Conservation (phyloP, 371 early-diverging fungal genomes). For the Mycotypha africana region DNA sequence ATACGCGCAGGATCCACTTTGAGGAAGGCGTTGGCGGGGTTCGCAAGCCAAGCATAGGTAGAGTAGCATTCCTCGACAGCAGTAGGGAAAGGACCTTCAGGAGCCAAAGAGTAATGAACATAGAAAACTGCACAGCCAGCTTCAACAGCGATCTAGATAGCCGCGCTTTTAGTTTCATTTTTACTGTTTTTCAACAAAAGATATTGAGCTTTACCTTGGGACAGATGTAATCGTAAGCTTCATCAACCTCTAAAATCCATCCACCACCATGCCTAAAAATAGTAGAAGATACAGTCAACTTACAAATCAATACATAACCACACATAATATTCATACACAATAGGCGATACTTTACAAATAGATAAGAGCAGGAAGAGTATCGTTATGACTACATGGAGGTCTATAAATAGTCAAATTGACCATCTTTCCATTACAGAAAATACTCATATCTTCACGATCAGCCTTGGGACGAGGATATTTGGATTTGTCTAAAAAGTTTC, state of each 20-base stretch:
- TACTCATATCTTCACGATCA: neutral
- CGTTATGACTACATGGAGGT: slow-evolving; percentile 1
- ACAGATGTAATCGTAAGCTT: slow-evolving; percentile 1
- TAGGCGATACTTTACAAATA: slow-evolving; percentile 12
- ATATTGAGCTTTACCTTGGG: slow-evolving; percentile 13
- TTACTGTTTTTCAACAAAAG: too few species aligned
- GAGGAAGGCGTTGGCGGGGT: slow-evolving; percentile 1
- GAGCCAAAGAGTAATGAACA: slow-evolving; percentile 21
- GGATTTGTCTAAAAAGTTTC: too few species aligned
- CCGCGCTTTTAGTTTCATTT: neutral
- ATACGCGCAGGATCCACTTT: slow-evolving; percentile 12
- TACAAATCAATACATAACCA: neutral
- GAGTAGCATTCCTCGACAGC: slow-evolving; percentile 24
- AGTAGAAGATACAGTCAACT: neutral
- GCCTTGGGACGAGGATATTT: neutral
- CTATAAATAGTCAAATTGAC: slow-evolving; percentile 6
- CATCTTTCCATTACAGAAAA: neutral
- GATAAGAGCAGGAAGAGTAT: slow-evolving; percentile 6
- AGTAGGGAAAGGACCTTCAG: slow-evolving; percentile 23
- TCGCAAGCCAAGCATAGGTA: slow-evolving; percentile 8
- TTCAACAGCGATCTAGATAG: slow-evolving; percentile 6
- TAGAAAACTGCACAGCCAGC: slow-evolving; percentile 14
- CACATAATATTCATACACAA: neutral
- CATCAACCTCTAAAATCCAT: slow-evolving; percentile 2
- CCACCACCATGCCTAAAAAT: slow-evolving; percentile 14